Evolutionary conservation across 1,284 basidiomycete species (phyloP).

Genomic region (Irpex lacteus): DNA sequence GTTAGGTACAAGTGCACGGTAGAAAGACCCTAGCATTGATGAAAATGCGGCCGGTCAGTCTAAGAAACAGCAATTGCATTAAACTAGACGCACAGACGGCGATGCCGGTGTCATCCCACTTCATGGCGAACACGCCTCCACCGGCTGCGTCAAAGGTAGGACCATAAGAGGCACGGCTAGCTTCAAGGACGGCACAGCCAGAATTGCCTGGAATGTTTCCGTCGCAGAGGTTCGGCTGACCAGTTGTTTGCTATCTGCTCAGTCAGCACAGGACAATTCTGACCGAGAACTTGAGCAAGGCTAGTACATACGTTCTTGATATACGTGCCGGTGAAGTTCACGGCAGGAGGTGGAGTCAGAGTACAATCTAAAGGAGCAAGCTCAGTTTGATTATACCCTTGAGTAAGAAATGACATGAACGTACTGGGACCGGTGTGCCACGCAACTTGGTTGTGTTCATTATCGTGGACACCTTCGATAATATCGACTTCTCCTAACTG

Average conservation of each 20-base stretch:
- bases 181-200: slow-evolving; percentile 71
- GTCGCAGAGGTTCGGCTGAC: slow-evolving; percentile 50
- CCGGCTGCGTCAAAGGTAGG: slow-evolving; percentile 65
- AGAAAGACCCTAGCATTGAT: slow-evolving; percentile 58
- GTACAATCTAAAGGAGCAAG: slow-evolving; percentile 37
- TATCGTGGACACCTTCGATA: slow-evolving; percentile 74
- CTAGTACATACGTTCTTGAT: slow-evolving; percentile 41
- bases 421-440: slow-evolving; percentile 63
- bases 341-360: slow-evolving; percentile 34
- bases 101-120: slow-evolving; percentile 73
- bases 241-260: slow-evolving; percentile 33
- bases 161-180: slow-evolving; percentile 70
- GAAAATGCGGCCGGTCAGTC: neutral
- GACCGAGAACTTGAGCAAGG: neutral
- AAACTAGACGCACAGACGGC: slow-evolving; percentile 53
- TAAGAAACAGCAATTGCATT: neutral
- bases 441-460: slow-evolving; percentile 73
- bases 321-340: slow-evolving; percentile 51
- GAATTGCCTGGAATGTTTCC: slow-evolving; percentile 49
- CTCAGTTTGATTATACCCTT: too few relatives aligned
- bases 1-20: slow-evolving; percentile 63
- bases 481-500: slow-evolving; percentile 80
- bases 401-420: neutral
- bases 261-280: neutral
- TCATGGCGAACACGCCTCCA: slow-evolving; percentile 77